A percentile compares a stretch with the other conserved stretches of the same genome.
Evolutionary conservation across 768 basidiomycete species (phyloP).

Genomic region (Tylopilus sp.): DNA sequence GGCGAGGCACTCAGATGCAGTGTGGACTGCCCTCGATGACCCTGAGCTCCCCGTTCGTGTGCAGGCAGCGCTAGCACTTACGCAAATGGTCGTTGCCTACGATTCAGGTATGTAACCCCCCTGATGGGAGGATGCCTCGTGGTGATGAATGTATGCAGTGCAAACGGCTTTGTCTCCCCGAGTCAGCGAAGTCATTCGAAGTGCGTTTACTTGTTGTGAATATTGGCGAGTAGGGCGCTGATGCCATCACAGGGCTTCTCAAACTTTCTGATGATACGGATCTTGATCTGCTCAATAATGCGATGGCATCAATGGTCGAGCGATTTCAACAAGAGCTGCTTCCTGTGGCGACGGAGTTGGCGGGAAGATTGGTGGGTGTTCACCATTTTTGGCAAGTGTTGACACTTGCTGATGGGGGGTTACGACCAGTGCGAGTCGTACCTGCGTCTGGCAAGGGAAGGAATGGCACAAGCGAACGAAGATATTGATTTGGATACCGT

Average conservation of each 20-base stretch:
- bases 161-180: slow-evolving; percentile 65
- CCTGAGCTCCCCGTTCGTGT: slow-evolving; percentile 79
- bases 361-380: slow-evolving; percentile 64
- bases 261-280: slow-evolving; percentile 91
- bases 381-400: not conserved
- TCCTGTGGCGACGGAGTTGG: slow-evolving; percentile 80
- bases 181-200: slow-evolving; percentile 86
- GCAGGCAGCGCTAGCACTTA: slow-evolving; percentile 76
- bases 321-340: slow-evolving; percentile 80
- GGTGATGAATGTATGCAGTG: slow-evolving; percentile 40
- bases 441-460: slow-evolving; percentile 71
- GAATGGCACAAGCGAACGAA: slow-evolving; percentile 49
- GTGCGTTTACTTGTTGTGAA: slow-evolving; percentile 34
- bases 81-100: slow-evolving; percentile 65
- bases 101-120: slow-evolving; percentile 49
- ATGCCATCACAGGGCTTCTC: slow-evolving; percentile 58
- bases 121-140: not conserved
- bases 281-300: slow-evolving; percentile 74
- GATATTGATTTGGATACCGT: slow-evolving; percentile 40
- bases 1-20: slow-evolving; percentile 58
- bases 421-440: slow-evolving; percentile 71
- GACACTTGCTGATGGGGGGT: not conserved
- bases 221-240: not conserved
- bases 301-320: slow-evolving; percentile 86
- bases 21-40: slow-evolving; percentile 71